Evolutionary conservation across 306 rosid species (phyloP).

Genomic region (Gillenia trifoliata): DNA sequence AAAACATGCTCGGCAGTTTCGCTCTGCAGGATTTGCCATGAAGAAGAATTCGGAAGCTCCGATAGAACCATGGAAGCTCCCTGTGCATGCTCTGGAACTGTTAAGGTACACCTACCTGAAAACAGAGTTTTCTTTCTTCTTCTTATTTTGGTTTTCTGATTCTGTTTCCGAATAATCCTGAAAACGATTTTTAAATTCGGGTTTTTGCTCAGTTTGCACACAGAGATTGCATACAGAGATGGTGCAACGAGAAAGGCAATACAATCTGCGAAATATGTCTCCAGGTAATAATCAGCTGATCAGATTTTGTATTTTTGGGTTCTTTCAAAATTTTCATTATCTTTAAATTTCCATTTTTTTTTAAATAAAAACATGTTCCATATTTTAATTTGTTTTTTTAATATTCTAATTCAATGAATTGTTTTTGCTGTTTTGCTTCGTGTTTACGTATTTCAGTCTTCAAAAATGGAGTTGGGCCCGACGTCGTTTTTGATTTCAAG

Average conservation of each 20-base stretch:
- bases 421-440: not conserved
- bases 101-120: slow-evolving; percentile 46
- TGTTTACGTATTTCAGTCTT: slow-evolving; percentile 3
- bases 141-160: not conserved
- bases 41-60: slow-evolving; percentile 65
- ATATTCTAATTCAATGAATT: not conserved
- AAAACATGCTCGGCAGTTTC: slow-evolving; percentile 34
- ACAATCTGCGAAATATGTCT: slow-evolving; percentile 91
- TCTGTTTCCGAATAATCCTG: not conserved
- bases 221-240: slow-evolving; percentile 94
- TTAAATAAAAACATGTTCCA: not conserved
- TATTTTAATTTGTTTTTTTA: not conserved
- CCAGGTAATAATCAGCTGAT: slow-evolving; percentile 43
- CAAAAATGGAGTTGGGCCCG: slow-evolving; percentile 24
- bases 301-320: not conserved
- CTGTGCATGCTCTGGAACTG: slow-evolving; percentile 95
- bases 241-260: slow-evolving; percentile 92
- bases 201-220: slow-evolving; percentile 66
- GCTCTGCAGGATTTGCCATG: slow-evolving; percentile 89
- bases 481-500: slow-evolving; percentile 24
- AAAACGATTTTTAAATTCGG: not conserved
- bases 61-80: slow-evolving; percentile 68
- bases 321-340: not conserved
- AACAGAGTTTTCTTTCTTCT: not conserved
- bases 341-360: not conserved